Evolutionary conservation across 352 stramenopile genomes (phyloP), one percentile per base, ranked within the genome.

Genomic region (Phytopythium boreale): DNA sequence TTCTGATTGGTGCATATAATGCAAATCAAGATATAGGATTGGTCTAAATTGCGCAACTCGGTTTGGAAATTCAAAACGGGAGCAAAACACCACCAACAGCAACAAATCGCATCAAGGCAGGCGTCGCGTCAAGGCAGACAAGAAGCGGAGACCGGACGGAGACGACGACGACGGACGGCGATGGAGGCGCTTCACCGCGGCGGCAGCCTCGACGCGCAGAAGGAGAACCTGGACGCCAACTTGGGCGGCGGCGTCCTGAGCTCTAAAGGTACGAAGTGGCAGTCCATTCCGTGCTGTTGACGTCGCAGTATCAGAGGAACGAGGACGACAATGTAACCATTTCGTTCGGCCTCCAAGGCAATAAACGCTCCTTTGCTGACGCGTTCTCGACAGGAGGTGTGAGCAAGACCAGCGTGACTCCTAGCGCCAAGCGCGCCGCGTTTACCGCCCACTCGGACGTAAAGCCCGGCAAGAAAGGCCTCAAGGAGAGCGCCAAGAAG

Each of bases 181-280:
- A 93, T 91, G 81, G 79, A 89, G 59, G 72, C 78, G 52, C 58
- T 88, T 53, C 46, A 53, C 44, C 74, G 56, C 26, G 56, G 39
- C 14, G 56, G 62, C 19, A 65, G 57, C 12, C 67, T 74, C 15
- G 60, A 84, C 34, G 70, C 80, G 46, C 80, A 90, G 59, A 93
- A 93, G 63, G 84, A 93, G 72, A 93, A 93, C 66, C 71, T 89
- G 62, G 75, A 89, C 55, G 64, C 58, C 19, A 69, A 60, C 24
- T 59, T 70, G 57, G 55, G 53, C 7, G 37, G 41, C 36, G 55
- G 14, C 39, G 63, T 87, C 59, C 12, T 79, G 36, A 49, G 60
- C 12, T 71, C 69, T 43, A 66, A 46, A 56, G 69, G 75, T 85
- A 59, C 20, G 62, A 10, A 44, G 11, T 26, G 14, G 19, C 12